A percentile compares a stretch with the other conserved stretches of the same genome.
Conservation (phyloP, 2,329 filamentous ascomycete species). For the Emergomyces orientalis region DNA sequence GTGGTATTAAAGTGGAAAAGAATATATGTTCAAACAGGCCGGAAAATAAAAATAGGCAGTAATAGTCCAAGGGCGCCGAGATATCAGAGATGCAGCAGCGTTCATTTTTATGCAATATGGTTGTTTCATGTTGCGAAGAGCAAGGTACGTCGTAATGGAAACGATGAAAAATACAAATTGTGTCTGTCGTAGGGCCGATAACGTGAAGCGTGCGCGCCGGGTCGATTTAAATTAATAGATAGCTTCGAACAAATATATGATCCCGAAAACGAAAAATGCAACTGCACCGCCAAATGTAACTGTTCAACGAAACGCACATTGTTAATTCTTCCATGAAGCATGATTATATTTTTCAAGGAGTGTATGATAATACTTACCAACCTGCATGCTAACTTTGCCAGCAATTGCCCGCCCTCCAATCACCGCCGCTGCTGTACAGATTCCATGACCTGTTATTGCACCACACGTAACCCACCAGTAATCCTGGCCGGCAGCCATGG, state of each 20-base stretch:
- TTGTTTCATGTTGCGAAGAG: background rate
- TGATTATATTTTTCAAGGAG: background rate
- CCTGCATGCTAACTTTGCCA: slow-evolving; percentile 85
- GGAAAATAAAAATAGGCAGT: background rate
- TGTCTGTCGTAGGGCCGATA: background rate
- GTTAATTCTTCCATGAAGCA: background rate
- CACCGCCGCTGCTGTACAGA: slow-evolving; percentile 86
- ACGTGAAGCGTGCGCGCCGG: background rate
- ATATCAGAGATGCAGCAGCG: background rate
- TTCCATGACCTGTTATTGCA: slow-evolving; percentile 72
- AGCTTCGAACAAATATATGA: slow-evolving; percentile 84
- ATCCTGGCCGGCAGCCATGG: slow-evolving; percentile 95
- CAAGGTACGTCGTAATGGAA: background rate
- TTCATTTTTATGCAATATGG: slow-evolving; percentile 5
- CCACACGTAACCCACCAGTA: slow-evolving; percentile 98
- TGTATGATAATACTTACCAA: slow-evolving; percentile 59
- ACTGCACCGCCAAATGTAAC: slow-evolving; percentile 86
- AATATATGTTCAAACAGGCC: background rate
- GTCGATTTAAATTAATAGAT: slow-evolving; percentile 41
- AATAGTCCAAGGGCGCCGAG: slow-evolving; percentile 5
- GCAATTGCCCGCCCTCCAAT: slow-evolving; percentile 88
- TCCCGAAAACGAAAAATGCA: slow-evolving; percentile 81
- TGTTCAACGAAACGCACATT: slow-evolving; percentile 30
- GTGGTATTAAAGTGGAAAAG: background rate
- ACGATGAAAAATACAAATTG: background rate